A percentile compares a stretch with the other conserved stretches of the same genome.
phyloP scores from a whole-genome alignment of 164 flowering plant genomes.

The Kingdonia uniflora region DNA sequence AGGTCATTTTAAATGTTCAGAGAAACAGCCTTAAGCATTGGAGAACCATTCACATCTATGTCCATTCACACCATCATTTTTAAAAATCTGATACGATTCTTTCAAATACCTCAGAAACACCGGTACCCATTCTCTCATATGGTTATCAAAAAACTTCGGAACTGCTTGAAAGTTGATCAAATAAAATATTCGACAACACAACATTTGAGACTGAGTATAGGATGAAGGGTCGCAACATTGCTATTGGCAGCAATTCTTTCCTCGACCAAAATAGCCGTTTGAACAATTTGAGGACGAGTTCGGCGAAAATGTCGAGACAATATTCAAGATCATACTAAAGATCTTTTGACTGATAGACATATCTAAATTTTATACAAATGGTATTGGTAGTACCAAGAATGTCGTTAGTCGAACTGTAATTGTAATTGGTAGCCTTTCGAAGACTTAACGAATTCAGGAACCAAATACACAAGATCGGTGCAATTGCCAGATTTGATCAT shows the following conservation, averaged over 20 bases:
- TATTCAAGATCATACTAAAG: too few species aligned
- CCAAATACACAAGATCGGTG: too few species aligned
- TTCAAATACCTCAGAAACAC: slow-evolving; percentile 68
- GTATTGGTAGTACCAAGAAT: slow-evolving; percentile 72
- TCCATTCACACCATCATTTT: slow-evolving; percentile 42
- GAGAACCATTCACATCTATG: slow-evolving; percentile 59
- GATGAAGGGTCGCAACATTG: too few species aligned
- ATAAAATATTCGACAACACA: too few species aligned
- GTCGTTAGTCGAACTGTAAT: slow-evolving; percentile 60
- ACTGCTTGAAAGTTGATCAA: too few species aligned
- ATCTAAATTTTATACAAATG: slow-evolving; percentile 70
- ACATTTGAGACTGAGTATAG: too few species aligned
- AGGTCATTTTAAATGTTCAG: slow-evolving; percentile 52
- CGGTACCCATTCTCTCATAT: slow-evolving; percentile 83
- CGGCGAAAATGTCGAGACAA: too few species aligned
- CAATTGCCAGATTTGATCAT: slow-evolving; percentile 46
- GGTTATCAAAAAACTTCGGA: too few species aligned
- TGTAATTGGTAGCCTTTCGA: slow-evolving; percentile 35
- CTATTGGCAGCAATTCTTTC: too few species aligned
- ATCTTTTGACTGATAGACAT: slow-evolving; percentile 60
- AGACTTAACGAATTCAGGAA: slow-evolving; percentile 70
- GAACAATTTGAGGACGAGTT: too few species aligned
- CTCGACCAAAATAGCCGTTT: too few species aligned
- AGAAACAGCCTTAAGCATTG: slow-evolving; percentile 88
- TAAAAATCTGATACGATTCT: slow-evolving; percentile 33